Evolutionary conservation across 2,329 filamentous ascomycete genomes (phyloP), one percentile per base, ranked within the genome.

Genomic region (Dactylellina drechsleri): DNA sequence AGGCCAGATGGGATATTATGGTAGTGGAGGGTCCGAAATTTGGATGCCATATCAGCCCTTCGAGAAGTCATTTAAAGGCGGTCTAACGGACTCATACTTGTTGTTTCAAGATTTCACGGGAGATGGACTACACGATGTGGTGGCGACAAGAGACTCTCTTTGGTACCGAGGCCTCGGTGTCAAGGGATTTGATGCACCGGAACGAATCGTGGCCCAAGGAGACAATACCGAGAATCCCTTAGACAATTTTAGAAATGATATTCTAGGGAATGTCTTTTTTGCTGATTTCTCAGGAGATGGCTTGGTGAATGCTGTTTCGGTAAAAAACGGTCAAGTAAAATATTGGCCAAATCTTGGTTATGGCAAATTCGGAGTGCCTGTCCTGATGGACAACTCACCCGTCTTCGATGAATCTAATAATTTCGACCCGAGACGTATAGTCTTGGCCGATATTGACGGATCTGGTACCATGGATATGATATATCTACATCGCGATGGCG

Each of bases 361-460:
- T n/a, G 40, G 40, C 40, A 12, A 43, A 12, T 43, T 43, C n/a
- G n/a, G 40, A 12, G 10, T 5, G 12, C 12, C 12, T 12, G 5
- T 12, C 12, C n/a, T n/a, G 40, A 43, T 43, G 40, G n/a, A 43
- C 5, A 43, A 43, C 40, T 43, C 12, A 12, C 40, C 40, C 2
- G n/a, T 43, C n/a, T n/a, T 43, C 40, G 40, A 12, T 12, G 12
- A 12, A n/a, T n/a, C 10, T 43, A n/a, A n/a, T 43, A n/a, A 12
- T 12, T 43, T 43, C n/a, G n/a, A 79, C 50, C 2, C 2, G 1
- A 5, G n/a, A 3, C 78, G 79, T 49, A 20, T 61, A 16, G 18
- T 57, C 4, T 53, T 75, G 3, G 23, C 53, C 2, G 71, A 75
- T 45, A 56, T 64, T 12, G 58, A 64, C 26, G 71, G 71, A 5